A percentile compares a stretch with the other conserved stretches of the same genome.
phyloP scores from a whole-genome alignment of 1,284 basidiomycete genomes.

The Wallemia hederae region DNA sequence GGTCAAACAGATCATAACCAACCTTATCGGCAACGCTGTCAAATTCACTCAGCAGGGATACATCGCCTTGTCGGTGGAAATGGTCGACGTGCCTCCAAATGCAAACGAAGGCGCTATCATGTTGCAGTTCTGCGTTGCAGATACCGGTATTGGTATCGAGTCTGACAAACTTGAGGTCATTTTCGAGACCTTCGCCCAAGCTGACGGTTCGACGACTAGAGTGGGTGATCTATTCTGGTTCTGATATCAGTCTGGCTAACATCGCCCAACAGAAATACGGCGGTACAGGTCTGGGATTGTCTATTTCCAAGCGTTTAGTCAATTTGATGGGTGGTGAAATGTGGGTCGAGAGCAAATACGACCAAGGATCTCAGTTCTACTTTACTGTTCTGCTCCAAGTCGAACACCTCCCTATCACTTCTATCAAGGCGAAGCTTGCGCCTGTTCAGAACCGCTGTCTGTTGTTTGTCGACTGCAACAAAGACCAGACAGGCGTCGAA shows the following conservation, averaged over 20 bases:
- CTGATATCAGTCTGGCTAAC: constrained; percentile 1
- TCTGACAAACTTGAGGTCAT: constrained; percentile 96
- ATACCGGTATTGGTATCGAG: constrained; percentile 96
- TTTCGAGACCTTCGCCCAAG: constrained; percentile 98
- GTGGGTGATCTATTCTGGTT: constrained; percentile 19
- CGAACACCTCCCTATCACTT: constrained; percentile 22
- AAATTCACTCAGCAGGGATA: constrained; percentile 86
- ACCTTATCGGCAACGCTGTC: constrained; percentile 78
- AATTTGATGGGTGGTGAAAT: constrained; percentile 94
- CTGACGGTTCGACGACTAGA: constrained; percentile 74
- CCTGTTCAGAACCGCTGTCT: constrained; percentile 49
- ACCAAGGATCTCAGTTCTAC: constrained; percentile 84
- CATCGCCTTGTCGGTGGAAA: constrained; percentile 47
- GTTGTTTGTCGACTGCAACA: constrained; percentile 65
- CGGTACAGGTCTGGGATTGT: constrained; percentile 86
- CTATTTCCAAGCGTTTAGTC: constrained; percentile 79
- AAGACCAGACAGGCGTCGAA: constrained; percentile 46
- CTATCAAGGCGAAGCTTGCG: constrained; percentile 40
- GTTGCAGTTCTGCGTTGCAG: constrained; percentile 86
- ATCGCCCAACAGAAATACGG: constrained; percentile 63
- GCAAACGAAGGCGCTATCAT: constrained; percentile 34
- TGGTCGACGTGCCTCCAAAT: constrained; percentile 22
- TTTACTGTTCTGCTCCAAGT: constrained; percentile 56
- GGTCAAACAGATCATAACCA: constrained; percentile 74
- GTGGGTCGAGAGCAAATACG: constrained; percentile 78